These are phyloP conservation scores for Mycena polygramma DNA, from an alignment of 768 basidiomycete genomes.

Conservation along the genomic window DNA sequence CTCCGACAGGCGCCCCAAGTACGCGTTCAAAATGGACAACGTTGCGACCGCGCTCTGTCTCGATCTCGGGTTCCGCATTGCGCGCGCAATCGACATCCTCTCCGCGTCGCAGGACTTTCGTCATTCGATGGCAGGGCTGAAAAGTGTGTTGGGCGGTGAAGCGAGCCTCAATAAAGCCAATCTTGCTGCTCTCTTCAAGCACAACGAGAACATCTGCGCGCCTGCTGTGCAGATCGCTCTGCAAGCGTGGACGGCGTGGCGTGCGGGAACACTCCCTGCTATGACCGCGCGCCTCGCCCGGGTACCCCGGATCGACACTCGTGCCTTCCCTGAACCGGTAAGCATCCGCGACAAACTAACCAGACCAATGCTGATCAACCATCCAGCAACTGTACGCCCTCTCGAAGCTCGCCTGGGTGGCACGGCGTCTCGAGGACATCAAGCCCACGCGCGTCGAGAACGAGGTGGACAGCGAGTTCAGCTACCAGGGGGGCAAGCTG, in stretches of 20 bases:
- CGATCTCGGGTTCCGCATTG: constrained; percentile 53
- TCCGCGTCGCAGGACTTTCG: constrained; percentile 46
- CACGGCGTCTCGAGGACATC: constrained; percentile 51
- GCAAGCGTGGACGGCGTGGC: constrained; percentile 61
- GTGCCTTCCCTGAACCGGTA: constrained; percentile 45
- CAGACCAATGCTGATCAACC: neutral
- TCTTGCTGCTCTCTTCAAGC: constrained; percentile 48
- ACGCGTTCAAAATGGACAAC: constrained; percentile 61
- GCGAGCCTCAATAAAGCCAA: constrained; percentile 40
- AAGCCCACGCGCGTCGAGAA: constrained; percentile 63
- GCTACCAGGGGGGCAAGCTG: constrained; percentile 49
- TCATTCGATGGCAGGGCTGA: constrained; percentile 49
- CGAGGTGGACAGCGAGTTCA: constrained; percentile 53
- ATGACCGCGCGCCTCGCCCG: constrained; percentile 30
- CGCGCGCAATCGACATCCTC: constrained; percentile 55
- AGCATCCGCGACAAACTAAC: constrained; percentile 4
- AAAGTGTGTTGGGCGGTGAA: constrained; percentile 56
- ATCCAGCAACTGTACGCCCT: constrained; percentile 43
- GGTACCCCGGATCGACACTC: constrained; percentile 44
- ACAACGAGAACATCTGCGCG: constrained; percentile 39
- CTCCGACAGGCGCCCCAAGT: constrained; percentile 47
- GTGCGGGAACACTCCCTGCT: constrained; percentile 42
- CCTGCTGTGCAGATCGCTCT: constrained; percentile 44
- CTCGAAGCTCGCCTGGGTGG: constrained; percentile 54
- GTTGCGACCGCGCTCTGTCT: constrained; percentile 54